phyloP scores from a whole-genome alignment of 306 rosid species.

The Vigna angularis region DNA sequence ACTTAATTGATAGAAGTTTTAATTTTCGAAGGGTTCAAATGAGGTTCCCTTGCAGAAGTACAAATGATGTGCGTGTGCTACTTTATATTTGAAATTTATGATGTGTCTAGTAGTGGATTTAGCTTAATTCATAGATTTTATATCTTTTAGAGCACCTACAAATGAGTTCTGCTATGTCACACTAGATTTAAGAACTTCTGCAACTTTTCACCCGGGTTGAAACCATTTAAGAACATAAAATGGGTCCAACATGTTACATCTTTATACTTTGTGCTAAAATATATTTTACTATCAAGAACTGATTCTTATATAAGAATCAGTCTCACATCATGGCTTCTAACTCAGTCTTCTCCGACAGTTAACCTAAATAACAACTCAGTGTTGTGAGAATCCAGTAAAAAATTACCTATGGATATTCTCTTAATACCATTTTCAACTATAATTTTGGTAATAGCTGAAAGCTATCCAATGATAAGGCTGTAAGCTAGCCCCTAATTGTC shows the following conservation, averaged over 20 bases:
- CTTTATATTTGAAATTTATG: conserved; percentile 34
- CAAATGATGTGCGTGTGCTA: conserved; percentile 71
- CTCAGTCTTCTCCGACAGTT: not conserved
- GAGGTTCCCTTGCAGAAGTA: conserved; percentile 95
- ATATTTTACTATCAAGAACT: not conserved
- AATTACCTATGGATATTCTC: not conserved
- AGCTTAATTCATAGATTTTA: conserved; percentile 10
- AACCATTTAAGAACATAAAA: not conserved
- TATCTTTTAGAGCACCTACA: not conserved
- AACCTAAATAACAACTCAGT: not conserved
- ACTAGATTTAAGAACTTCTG: not conserved
- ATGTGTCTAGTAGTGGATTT: conserved; percentile 25
- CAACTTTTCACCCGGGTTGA: not conserved
- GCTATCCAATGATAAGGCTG: conserved; percentile 17
- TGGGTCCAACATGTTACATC: not conserved
- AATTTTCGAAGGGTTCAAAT: conserved; percentile 97
- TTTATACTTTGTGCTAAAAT: not conserved
- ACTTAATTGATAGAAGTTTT: conserved; percentile 88
- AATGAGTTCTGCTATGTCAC: not conserved
- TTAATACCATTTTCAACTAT: conserved; percentile 7
- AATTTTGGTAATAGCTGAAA: not conserved
- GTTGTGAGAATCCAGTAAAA: not conserved
- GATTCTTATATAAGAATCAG: not conserved
- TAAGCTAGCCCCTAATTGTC: not conserved
- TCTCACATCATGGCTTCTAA: not conserved